Conservation (phyloP, 1,284 basidiomycete species). For the Fomitopsis palustris region DNA sequence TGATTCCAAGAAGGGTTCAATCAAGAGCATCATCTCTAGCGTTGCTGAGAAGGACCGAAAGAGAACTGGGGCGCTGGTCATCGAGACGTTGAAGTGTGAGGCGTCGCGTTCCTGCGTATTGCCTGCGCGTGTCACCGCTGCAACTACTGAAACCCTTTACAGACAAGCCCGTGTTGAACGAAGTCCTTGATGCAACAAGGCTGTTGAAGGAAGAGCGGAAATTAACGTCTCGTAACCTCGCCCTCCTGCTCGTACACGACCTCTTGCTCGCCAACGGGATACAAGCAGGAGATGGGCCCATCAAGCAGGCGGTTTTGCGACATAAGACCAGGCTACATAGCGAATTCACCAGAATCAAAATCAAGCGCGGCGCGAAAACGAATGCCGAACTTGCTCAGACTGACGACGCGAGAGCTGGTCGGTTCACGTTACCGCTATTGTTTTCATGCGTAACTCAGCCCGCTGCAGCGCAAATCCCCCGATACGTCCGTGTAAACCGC, state of each 20-base stretch:
- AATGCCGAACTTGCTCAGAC: slow-evolving; percentile 65
- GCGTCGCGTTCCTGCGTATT: not conserved
- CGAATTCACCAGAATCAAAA: slow-evolving; percentile 83
- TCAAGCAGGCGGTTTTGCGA: slow-evolving; percentile 78
- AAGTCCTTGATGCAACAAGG: slow-evolving; percentile 60
- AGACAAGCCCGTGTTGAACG: slow-evolving; percentile 71
- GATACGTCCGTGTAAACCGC: slow-evolving; percentile 86
- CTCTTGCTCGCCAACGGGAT: slow-evolving; percentile 78
- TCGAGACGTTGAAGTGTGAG: slow-evolving; percentile 92
- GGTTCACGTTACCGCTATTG: not conserved
- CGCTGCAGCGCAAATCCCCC: slow-evolving; percentile 62
- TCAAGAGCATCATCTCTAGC: slow-evolving; percentile 73
- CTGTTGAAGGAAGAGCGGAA: slow-evolving; percentile 75
- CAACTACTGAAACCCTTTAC: not conserved
- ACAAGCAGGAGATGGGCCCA: slow-evolving; percentile 83
- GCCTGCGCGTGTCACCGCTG: not conserved
- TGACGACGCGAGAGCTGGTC: slow-evolving; percentile 62
- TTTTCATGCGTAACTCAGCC: slow-evolving; percentile 3
- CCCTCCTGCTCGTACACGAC: slow-evolving; percentile 86
- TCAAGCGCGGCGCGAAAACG: slow-evolving; percentile 67
- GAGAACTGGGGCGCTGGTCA: slow-evolving; percentile 74
- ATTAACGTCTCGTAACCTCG: slow-evolving; percentile 70
- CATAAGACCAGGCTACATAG: slow-evolving; percentile 87
- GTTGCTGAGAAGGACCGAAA: slow-evolving; percentile 77
- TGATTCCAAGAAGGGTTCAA: slow-evolving; percentile 82